These are phyloP conservation scores for Colletotrichum eleusines DNA, from an alignment of 2,329 filamentous ascomycete genomes.

Conservation along the genomic window DNA sequence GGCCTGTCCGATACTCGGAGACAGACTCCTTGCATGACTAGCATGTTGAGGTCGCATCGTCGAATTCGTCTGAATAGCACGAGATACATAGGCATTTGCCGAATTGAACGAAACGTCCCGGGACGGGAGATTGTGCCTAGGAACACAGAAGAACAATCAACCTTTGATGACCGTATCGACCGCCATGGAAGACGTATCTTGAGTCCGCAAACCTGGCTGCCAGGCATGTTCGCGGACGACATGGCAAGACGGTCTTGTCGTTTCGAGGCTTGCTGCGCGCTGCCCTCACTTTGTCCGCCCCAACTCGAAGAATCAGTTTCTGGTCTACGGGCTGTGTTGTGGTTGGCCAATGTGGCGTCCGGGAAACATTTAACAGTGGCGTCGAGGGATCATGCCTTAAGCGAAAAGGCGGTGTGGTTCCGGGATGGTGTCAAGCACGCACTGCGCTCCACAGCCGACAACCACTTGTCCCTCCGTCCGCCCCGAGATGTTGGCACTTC, in stretches of 20 bases:
- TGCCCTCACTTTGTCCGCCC: slow-evolving; percentile 12
- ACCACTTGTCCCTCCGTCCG: slow-evolving; percentile 22
- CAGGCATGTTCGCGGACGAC: neutral
- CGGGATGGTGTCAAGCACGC: slow-evolving; percentile 35
- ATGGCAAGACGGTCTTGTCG: neutral
- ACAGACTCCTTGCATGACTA: slow-evolving; percentile 30
- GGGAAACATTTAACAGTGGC: slow-evolving; percentile 25
- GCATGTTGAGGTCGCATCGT: slow-evolving; percentile 6
- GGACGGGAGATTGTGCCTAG: neutral
- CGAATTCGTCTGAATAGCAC: neutral
- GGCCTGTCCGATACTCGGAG: slow-evolving; percentile 19
- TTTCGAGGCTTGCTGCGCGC: slow-evolving; percentile 8
- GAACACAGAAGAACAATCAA: neutral
- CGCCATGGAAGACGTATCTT: neutral
- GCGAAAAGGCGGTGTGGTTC: slow-evolving; percentile 45
- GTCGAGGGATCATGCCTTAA: slow-evolving; percentile 35
- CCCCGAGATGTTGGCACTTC: slow-evolving; percentile 16
- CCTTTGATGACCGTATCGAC: neutral
- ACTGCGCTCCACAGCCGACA: slow-evolving; percentile 33
- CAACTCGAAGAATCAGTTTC: neutral
- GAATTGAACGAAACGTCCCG: slow-evolving; percentile 1
- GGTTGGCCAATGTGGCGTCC: slow-evolving; percentile 4
- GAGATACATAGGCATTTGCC: neutral
- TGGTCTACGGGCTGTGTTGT: neutral
- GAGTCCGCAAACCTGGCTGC: neutral